These are phyloP conservation scores for Sporothrix inflata DNA, from an alignment of 2,329 filamentous ascomycete species.

Conservation along the genomic window DNA sequence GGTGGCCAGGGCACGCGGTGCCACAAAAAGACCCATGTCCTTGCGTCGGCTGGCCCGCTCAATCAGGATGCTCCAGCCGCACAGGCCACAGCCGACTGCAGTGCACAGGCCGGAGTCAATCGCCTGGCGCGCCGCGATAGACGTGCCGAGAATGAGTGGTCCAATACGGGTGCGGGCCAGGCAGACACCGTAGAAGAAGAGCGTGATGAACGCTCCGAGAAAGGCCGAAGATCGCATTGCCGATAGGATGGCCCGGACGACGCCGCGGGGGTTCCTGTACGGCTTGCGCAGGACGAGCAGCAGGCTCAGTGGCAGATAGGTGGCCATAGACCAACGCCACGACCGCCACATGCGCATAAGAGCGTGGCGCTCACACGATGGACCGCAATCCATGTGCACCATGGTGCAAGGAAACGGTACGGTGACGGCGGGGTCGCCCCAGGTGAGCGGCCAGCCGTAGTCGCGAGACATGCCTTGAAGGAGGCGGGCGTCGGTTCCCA, in stretches of 20 bases:
- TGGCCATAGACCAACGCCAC: slow-evolving; percentile 74
- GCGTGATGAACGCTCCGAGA: slow-evolving; percentile 72
- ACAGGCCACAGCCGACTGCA: slow-evolving; percentile 70
- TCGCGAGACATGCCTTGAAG: slow-evolving; percentile 74
- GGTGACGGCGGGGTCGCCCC: slow-evolving; percentile 71
- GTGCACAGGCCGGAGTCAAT: slow-evolving; percentile 71
- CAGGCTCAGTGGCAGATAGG: slow-evolving; percentile 76
- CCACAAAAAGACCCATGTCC: slow-evolving; percentile 80
- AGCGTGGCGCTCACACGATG: slow-evolving; percentile 75
- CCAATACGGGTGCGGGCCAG: slow-evolving; percentile 74
- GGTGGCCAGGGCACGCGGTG: slow-evolving; percentile 75
- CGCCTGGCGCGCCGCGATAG: slow-evolving; percentile 50
- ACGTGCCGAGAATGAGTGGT: slow-evolving; percentile 65
- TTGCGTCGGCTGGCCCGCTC: slow-evolving; percentile 68
- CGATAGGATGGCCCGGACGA: slow-evolving; percentile 38
- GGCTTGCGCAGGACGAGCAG: slow-evolving; percentile 57
- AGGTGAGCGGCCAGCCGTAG: slow-evolving; percentile 67
- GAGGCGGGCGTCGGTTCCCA: slow-evolving; percentile 64
- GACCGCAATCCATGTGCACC: slow-evolving; percentile 77
- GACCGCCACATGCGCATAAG: slow-evolving; percentile 67
- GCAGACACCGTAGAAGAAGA: slow-evolving; percentile 87
- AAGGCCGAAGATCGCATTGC: slow-evolving; percentile 71
- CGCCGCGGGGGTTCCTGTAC: slow-evolving; percentile 48
- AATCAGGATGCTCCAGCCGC: slow-evolving; percentile 79
- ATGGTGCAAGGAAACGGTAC: slow-evolving; percentile 80